Evolutionary conservation across 2,329 filamentous ascomycete genomes (phyloP), one percentile per base, ranked within the genome.

Genomic region (Clonostachys chloroleuca): DNA sequence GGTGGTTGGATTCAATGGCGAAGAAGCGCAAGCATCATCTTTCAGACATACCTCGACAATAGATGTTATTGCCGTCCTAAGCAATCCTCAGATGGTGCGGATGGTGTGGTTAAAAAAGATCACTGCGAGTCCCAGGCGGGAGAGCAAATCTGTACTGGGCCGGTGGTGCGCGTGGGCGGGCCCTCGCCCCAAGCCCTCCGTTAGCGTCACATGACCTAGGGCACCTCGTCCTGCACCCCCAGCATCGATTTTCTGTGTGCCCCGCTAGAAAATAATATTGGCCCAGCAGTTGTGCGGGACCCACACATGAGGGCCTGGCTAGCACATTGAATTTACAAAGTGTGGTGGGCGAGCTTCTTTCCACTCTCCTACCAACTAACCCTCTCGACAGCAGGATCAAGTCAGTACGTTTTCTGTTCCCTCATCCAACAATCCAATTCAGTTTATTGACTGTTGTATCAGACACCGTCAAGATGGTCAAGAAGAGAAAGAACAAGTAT

Each of bases 401-500:
- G 40, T 34, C 40, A 63, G 63, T 62, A 57, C 52, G 60, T 61
- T 50, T 49, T 49, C 46, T 37, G 46, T 50, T 44, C 33, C 37
- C 49, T 46, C 46, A 49, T 58, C 53, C 43, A 52, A 51, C 45
- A 50, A 49, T 44, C 51, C 53, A 47, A 56, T 53, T 48, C 45
- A 54, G 45, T 39, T 46, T 52, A 53, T 59, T 65, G 63, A 66
- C 57, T 52, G 60, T 55, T 58, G 61, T 59, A 49, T 52, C 64
- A 77, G 73, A 76, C 67, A 80, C 75, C 74, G 79, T 64, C 72
- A 84, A 73, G 61, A 84, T 85, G 81, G 80, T 83, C 68, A 85
- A 85, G 80, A 85, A 85, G 79, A 81, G 81, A 79, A 81, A 82
- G 73, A 80, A 78, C 73, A 84, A 84, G 78, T 81, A 74, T 63